Base-by-base conservation (phyloP, 2,329 filamentous ascomycete genomes). In the Diplodia mutila region DNA sequence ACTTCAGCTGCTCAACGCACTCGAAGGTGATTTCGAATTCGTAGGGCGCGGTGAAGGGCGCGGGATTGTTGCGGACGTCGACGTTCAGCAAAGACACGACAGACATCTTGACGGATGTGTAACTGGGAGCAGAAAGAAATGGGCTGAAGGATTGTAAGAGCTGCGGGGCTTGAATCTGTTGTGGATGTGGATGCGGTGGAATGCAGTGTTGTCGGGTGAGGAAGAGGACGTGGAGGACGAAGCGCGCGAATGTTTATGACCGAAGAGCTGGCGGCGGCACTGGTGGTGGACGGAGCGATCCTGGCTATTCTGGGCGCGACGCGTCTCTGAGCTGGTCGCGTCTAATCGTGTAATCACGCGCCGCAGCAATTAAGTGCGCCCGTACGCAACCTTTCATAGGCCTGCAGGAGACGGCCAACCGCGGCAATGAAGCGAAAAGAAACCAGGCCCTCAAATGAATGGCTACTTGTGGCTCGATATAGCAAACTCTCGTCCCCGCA, bases 11-110 rank as follows among this genome's bases (percentile, higher is more conserved):
- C 84, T 99, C 95, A 27, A 98, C 88, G 76, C 95, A 98, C 82
- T 99, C 95, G 71, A 99, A 99, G 21, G 95, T 99, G 79, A 99
- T 98, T 82, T 99, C 94, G 74, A 99, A 97, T 80, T 95, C 90
- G 80, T 99, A 99, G 66, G 93, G 89, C 79, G 94, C 91, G 75
- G 89, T 91, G 83, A 99, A 98, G 74, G 91, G 89, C 76, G 95
- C 94, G 76, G 95, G 95, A 84, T 99, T 99, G 87, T 99, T 98
- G 79, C 93, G 86, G 74, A 99, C 92, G 81, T 95, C 92, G 76
- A 99, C 95, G 77, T 94, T 94, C 73, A 99, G 88, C 69, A 99
- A 89, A 73, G 94, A 97, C 71, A 99, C 94, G 77, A 97, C 92
- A 78, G 95, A 97, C 95, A 97, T 97, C 72, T 78, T 86, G 83